Evolutionary conservation across 2,329 filamentous ascomycete species (phyloP).

Genomic region (Lachnellula occidentalis): DNA sequence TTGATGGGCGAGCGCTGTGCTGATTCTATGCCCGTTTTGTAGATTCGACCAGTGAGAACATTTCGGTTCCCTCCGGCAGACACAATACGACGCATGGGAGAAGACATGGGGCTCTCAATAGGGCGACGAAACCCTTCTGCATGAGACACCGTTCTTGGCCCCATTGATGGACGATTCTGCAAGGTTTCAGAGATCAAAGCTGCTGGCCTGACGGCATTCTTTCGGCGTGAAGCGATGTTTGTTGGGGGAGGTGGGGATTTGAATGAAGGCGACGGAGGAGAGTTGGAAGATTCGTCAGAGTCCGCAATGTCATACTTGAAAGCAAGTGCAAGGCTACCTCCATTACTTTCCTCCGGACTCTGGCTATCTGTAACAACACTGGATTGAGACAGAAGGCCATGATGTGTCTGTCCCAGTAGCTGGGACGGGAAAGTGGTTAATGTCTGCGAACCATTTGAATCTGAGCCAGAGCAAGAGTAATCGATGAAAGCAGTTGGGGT

Average conservation of each 20-base stretch:
- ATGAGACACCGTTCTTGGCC: constrained; percentile 29
- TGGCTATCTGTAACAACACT: constrained; percentile 16
- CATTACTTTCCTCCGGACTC: constrained; percentile 18
- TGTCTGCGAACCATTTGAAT: constrained; percentile 9
- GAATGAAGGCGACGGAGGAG: constrained; percentile 25
- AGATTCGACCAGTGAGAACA: constrained; percentile 26
- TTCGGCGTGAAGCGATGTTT: constrained; percentile 28
- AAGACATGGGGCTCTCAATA: constrained; percentile 24
- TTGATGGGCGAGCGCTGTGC: constrained; percentile 30
- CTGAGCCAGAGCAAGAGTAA: constrained; percentile 11
- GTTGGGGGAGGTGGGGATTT: constrained; percentile 28
- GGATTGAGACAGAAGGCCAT: constrained; percentile 7
- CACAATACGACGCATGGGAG: constrained; percentile 30
- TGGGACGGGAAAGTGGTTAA: constrained; percentile 23
- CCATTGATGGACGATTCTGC: constrained; percentile 21
- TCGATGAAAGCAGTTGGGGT: constrained; percentile 20
- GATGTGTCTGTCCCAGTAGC: constrained; percentile 11
- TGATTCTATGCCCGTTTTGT: constrained; percentile 27
- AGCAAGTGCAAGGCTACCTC: constrained; percentile 10
- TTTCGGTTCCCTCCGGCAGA: constrained; percentile 29
- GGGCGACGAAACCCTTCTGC: constrained; percentile 26
- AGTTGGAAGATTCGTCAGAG: constrained; percentile 15
- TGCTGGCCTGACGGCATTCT: constrained; percentile 29
- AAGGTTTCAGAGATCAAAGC: constrained; percentile 25
- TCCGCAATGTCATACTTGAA: constrained; percentile 21